These are phyloP conservation scores for Cunninghamia lanceolata DNA, from an alignment of 75 land plant genomes.

Conservation along the genomic window DNA sequence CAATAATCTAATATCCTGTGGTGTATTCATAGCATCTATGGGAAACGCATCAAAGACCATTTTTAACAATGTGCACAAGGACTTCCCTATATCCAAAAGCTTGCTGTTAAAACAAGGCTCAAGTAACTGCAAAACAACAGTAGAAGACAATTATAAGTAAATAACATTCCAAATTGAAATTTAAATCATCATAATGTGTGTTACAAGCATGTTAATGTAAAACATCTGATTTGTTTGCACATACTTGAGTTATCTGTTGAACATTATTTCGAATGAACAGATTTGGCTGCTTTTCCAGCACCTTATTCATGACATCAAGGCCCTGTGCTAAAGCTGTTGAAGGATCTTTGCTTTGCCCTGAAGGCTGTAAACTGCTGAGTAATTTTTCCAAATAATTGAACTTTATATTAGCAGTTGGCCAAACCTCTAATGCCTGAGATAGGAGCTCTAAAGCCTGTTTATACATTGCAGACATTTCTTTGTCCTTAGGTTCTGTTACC, in stretches of 20 bases:
- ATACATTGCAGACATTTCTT: conserved; percentile 88
- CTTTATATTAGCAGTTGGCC: conserved; percentile 99
- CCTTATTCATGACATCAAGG: conserved; percentile 98
- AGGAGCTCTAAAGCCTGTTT: conserved; percentile 94
- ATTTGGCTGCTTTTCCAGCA: conserved; percentile 97
- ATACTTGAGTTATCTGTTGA: conserved; percentile 92
- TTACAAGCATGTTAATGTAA: neutral
- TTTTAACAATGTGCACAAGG: conserved; percentile 87
- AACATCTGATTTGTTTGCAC: conserved; percentile 6
- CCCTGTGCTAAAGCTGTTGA: conserved; percentile 97
- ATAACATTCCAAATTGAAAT: neutral
- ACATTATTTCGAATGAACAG: conserved; percentile 95
- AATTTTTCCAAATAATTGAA: conserved; percentile 96
- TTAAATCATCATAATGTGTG: neutral
- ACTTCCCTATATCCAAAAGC: conserved; percentile 89
- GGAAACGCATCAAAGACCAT: conserved; percentile 98
- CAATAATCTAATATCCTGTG: conserved; percentile 68
- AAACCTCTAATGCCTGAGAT: conserved; percentile 96
- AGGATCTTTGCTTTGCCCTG: conserved; percentile 89
- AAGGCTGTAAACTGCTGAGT: conserved; percentile 66
- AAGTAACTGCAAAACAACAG: conserved; percentile 61
- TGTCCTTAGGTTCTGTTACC: conserved; percentile 98
- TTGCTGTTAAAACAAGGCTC: conserved; percentile 97
- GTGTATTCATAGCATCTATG: conserved; percentile 64
- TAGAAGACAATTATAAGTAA: conserved; percentile 1